phyloP scores from a whole-genome alignment of 2,329 filamentous ascomycete genomes.

The Hypoxylon sp. region DNA sequence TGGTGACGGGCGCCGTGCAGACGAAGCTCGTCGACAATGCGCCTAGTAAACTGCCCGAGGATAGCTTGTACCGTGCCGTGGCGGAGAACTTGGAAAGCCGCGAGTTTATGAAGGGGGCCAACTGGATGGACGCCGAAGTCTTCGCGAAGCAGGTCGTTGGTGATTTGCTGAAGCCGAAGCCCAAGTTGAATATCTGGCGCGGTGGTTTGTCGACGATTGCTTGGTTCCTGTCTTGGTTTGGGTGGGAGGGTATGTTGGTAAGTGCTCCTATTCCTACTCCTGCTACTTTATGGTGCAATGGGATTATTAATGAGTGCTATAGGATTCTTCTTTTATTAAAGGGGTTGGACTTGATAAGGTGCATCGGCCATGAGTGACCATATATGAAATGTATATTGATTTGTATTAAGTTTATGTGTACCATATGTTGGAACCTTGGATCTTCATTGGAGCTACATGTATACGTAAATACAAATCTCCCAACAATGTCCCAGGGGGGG shows the following conservation, averaged over 20 bases:
- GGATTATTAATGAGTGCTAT: constrained; percentile 12
- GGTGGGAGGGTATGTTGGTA: constrained; percentile 47
- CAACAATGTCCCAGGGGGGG: neutral
- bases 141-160: constrained; percentile 44
- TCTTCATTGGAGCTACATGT: too few relatives aligned
- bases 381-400: too few relatives aligned
- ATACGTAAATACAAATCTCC: neutral
- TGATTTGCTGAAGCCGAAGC: constrained; percentile 40
- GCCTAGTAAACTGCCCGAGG: constrained; percentile 40
- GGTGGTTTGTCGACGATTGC: constrained; percentile 42
- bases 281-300: neutral
- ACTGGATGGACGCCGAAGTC: constrained; percentile 39
- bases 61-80: constrained; percentile 42
- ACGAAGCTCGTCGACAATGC: constrained; percentile 43
- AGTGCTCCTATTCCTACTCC: too few relatives aligned
- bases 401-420: neutral
- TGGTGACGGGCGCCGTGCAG: constrained; percentile 46
- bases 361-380: neutral
- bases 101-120: constrained; percentile 40
- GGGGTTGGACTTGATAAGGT: constrained; percentile 36
- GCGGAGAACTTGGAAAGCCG: constrained; percentile 40
- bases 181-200: constrained; percentile 43
- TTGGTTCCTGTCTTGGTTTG: constrained; percentile 43
- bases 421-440: too few relatives aligned
- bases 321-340: constrained; percentile 39